Percentiles rank a stretch among this genome's conserved stretches.
Evolutionary conservation across 805 yeast species (phyloP).

Genomic region (Jamesozyma spencerorum): DNA sequence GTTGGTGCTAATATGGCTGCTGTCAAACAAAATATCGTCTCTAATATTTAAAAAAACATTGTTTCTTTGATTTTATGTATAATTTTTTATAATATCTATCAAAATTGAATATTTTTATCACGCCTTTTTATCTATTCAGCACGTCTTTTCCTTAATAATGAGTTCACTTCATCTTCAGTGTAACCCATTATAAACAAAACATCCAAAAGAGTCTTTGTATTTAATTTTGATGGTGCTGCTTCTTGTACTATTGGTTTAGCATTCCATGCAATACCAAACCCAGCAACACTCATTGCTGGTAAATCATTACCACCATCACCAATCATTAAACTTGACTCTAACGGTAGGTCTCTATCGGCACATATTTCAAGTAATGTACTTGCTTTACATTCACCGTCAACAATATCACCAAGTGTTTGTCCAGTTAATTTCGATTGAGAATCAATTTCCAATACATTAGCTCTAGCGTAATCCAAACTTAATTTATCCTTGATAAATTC

Average conservation of each 20-base stretch:
- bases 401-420: constrained; percentile 65
- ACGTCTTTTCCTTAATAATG: background rate
- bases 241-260: constrained; percentile 90
- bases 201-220: constrained; percentile 64
- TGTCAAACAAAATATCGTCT: constrained; percentile 57
- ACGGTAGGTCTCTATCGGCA: constrained; percentile 41
- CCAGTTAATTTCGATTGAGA: constrained; percentile 54
- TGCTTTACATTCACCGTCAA: constrained; percentile 81
- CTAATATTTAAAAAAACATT: constrained; percentile 35
- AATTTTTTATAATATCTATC: background rate
- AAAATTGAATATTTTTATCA: background rate
- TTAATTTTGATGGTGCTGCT: constrained; percentile 74
- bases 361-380: constrained; percentile 57
- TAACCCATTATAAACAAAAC: constrained; percentile 75
- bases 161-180: constrained; percentile 42
- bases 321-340: constrained; percentile 60
- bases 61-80: background rate
- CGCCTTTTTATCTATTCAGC: background rate
- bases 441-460: constrained; percentile 56
- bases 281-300: constrained; percentile 84
- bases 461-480: constrained; percentile 79
- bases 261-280: constrained; percentile 93
- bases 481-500: constrained; percentile 56
- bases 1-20: constrained; percentile 88
- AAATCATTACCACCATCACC: constrained; percentile 98